Conservation (phyloP, 176 grass and related monocot species). For the Miscanthus lutarioriparius region DNA sequence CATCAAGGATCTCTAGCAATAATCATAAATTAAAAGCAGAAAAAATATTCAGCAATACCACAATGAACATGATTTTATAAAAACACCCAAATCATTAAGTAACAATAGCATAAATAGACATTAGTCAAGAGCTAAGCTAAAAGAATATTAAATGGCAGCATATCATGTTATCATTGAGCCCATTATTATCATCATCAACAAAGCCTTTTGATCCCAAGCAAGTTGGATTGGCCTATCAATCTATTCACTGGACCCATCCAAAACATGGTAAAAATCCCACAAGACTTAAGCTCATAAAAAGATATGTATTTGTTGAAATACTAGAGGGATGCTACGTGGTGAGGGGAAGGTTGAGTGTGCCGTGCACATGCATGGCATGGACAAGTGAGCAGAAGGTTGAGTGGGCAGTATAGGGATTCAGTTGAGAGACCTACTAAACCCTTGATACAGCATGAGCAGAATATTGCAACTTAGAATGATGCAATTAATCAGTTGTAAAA, state of each 20-base stretch:
- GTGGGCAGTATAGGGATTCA: not conserved
- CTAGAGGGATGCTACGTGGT: not conserved
- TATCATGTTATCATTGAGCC: not conserved
- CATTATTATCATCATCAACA: not conserved
- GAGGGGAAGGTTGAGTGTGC: not conserved
- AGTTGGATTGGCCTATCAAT: not conserved
- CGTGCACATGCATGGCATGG: not conserved
- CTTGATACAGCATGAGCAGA: not conserved
- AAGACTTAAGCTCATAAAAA: not conserved
- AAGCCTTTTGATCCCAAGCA: not conserved
- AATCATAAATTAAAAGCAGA: not conserved
- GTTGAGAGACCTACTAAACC: not conserved
- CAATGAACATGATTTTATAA: not conserved
- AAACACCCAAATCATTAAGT: slow-evolving; percentile 7
- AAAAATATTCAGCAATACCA: not conserved
- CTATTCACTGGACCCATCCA: not conserved
- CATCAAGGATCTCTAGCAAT: not conserved
- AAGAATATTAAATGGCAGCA: slow-evolving; percentile 4
- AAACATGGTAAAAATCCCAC: not conserved
- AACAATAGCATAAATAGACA: not conserved
- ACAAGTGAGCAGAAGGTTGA: not conserved
- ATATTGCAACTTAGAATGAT: not conserved
- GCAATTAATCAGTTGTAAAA: not conserved
- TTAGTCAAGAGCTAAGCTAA: slow-evolving; percentile 8
- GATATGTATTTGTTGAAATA: not conserved